phyloP scores from a whole-genome alignment of 2,329 filamentous ascomycete species.

The Huntiella bhutanensis region DNA sequence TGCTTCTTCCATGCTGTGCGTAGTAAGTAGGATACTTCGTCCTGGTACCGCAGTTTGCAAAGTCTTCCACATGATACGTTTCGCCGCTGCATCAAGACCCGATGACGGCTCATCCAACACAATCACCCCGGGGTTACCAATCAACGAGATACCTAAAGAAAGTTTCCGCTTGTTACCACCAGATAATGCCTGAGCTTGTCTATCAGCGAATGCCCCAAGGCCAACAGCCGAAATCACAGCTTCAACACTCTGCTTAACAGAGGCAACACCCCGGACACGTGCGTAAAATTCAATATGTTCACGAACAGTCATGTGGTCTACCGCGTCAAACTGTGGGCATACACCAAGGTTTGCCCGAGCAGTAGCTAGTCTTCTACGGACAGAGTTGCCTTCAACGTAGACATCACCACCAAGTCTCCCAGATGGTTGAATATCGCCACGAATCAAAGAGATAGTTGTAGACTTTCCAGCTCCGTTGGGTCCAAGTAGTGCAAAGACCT shows the following conservation, averaged over 20 bases:
- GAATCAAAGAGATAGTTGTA: constrained; percentile 72
- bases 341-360: constrained; percentile 72
- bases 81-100: constrained; percentile 77
- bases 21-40: constrained; percentile 71
- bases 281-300: constrained; percentile 85
- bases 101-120: constrained; percentile 78
- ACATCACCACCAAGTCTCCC: constrained; percentile 55
- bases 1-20: constrained; percentile 90
- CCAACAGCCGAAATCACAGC: constrained; percentile 69
- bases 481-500: constrained; percentile 76
- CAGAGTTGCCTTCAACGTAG: constrained; percentile 58
- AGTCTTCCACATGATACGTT: constrained; percentile 85
- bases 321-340: constrained; percentile 72
- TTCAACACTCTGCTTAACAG: constrained; percentile 58
- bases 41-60: constrained; percentile 54
- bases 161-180: constrained; percentile 93
- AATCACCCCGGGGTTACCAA: constrained; percentile 76
- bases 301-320: constrained; percentile 75
- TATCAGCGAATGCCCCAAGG: constrained; percentile 46
- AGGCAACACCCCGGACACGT: constrained; percentile 55
- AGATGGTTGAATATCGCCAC: constrained; percentile 72
- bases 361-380: constrained; percentile 49
- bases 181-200: constrained; percentile 63
- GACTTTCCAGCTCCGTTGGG: constrained; percentile 87
- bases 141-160: constrained; percentile 71